Evolutionary conservation across 768 basidiomycete genomes (phyloP).

Genomic region (Boletus rubroflammeus): DNA sequence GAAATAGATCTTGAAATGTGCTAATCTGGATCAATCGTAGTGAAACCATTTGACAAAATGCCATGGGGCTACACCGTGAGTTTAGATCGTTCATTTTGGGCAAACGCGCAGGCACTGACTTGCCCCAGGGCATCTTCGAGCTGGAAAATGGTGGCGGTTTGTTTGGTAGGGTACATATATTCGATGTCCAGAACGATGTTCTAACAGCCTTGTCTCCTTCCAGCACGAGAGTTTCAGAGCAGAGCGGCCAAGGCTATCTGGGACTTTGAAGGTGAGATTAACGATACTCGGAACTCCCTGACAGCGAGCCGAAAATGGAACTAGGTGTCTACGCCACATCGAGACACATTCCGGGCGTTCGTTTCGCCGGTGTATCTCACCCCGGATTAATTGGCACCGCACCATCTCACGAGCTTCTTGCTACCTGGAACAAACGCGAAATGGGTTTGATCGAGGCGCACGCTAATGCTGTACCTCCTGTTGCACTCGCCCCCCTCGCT

Average conservation of each 20-base stretch:
- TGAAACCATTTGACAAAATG: constrained; percentile 67
- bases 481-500: constrained; percentile 60
- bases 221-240: constrained; percentile 65
- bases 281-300: neutral
- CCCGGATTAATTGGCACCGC: constrained; percentile 77
- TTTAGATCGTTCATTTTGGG: neutral
- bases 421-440: constrained; percentile 74
- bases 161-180: constrained; percentile 44
- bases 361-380: constrained; percentile 74
- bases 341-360: constrained; percentile 74
- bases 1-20: neutral
- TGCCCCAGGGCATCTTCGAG: constrained; percentile 65
- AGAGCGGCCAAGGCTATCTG: constrained; percentile 76
- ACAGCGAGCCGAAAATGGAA: neutral
- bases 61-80: constrained; percentile 77
- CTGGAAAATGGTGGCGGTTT: constrained; percentile 69
- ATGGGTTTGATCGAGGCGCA: constrained; percentile 56
- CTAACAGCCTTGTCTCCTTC: neutral
- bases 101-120: neutral
- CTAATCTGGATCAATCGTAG: constrained; percentile 30
- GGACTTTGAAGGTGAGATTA: constrained; percentile 59
- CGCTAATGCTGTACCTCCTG: constrained; percentile 51
- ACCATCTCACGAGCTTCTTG: constrained; percentile 68
- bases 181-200: neutral
- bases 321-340: constrained; percentile 68